A percentile compares a stretch with the other conserved stretches of the same genome.
These are phyloP conservation scores for Hortiboletus rubellus DNA, from an alignment of 1,284 basidiomycete species.

Conservation along the genomic window DNA sequence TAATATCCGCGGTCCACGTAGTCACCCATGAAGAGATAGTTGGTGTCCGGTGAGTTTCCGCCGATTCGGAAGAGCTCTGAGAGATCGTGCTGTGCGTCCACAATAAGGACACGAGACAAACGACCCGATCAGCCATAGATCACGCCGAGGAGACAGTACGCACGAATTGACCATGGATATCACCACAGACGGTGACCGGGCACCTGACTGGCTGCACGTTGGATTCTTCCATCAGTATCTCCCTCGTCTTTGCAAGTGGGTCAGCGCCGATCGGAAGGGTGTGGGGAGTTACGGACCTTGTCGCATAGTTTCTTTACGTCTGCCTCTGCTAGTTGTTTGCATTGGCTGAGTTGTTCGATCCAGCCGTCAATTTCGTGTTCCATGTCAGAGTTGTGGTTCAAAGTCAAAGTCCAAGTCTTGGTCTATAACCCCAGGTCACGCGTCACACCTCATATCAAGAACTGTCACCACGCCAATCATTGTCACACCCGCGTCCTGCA, in stretches of 20 bases:
- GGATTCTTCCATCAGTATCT: constrained; percentile 97
- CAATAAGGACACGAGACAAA: constrained; percentile 11
- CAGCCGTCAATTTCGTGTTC: constrained; percentile 88
- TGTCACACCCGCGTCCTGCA: constrained; percentile 17
- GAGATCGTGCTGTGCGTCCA: constrained; percentile 82
- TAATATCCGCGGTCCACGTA: constrained; percentile 99
- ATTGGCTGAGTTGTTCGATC: constrained; percentile 97
- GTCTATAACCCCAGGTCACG: constrained; percentile 25
- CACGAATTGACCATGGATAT: constrained; percentile 99
- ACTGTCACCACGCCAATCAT: constrained; percentile 3
- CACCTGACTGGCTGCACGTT: constrained; percentile 98
- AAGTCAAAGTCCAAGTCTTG: constrained; percentile 11
- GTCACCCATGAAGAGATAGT: constrained; percentile 99
- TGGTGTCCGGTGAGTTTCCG: constrained; percentile 99
- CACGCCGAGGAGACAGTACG: constrained; percentile 45
- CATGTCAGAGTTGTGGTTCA: constrained; percentile 43
- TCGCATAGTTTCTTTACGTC: constrained; percentile 99
- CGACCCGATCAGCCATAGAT: constrained; percentile 23
- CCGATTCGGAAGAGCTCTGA: constrained; percentile 99
- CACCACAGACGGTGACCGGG: constrained; percentile 96
- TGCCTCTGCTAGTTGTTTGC: constrained; percentile 94
- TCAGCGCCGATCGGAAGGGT: constrained; percentile 19
- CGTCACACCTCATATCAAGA: constrained; percentile 28
- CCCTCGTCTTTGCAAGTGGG: constrained; percentile 70
- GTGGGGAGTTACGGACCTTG: constrained; percentile 63